Conservation (phyloP, 139 green algal genomes). For the Gonium pectorale region DNA sequence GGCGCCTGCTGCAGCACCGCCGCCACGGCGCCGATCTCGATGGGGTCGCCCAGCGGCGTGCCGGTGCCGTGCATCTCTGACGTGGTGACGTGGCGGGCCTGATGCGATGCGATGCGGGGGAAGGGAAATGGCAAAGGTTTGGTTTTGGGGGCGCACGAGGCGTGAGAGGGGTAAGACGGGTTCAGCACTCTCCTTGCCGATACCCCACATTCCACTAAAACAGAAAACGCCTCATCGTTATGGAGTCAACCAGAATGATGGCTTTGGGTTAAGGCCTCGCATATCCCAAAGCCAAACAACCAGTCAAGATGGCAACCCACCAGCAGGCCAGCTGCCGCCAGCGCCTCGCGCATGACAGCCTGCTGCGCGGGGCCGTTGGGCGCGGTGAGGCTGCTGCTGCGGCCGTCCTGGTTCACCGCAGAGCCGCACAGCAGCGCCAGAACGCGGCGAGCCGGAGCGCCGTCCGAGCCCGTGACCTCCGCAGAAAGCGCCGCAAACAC, state of each 20-base stretch:
- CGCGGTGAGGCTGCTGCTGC: conserved; percentile 88
- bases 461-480: not conserved
- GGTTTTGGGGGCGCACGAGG: no score
- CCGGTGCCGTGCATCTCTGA: conserved; percentile 78
- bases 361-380: conserved; percentile 91
- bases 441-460: not conserved
- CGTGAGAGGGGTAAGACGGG: no score
- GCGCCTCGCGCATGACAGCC: conserved; percentile 65
- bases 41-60: conserved; percentile 83
- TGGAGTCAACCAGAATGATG: no score
- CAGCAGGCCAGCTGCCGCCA: conserved; percentile 49
- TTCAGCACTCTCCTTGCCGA: no score
- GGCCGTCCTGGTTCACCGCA: conserved; percentile 93
- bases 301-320: no score
- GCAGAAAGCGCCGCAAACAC: conserved; percentile 24
- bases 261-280: no score
- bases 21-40: conserved; percentile 73
- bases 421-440: conserved; percentile 65
- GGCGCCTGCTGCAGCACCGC: conserved; percentile 36
- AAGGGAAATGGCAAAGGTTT: no score
- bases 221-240: no score
- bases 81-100: conserved; percentile 23
- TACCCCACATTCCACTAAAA: no score
- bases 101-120: not conserved
- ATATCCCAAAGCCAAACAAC: no score